A percentile compares a stretch with the other conserved stretches of the same genome.
Conservation (phyloP, 257 asterid genomes). For the Capsicum rhomboideum region DNA sequence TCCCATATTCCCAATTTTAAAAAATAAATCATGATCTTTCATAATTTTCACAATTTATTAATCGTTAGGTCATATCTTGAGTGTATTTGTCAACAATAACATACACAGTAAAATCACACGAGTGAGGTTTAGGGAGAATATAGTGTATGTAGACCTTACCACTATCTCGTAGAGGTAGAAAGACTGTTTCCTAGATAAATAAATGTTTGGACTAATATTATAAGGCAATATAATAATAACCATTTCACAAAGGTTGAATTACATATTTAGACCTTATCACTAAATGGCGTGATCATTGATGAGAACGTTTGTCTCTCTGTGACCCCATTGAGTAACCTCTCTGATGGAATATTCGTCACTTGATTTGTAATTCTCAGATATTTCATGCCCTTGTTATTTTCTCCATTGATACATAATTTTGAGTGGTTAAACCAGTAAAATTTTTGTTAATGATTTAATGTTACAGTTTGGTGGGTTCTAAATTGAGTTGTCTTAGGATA, state of each 20-base stretch:
- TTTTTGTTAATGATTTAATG: neutral
- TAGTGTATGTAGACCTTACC: no score
- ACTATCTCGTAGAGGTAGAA: no score
- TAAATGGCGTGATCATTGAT: neutral
- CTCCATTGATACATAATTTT: neutral
- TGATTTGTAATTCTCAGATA: slow-evolving; percentile 1
- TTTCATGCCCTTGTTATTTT: neutral
- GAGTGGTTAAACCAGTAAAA: neutral
- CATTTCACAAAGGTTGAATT: neutral
- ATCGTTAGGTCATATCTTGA: no score
- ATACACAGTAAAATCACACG: no score
- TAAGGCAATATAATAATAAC: neutral
- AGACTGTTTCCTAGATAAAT: no score
- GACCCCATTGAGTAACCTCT: neutral
- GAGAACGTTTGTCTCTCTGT: neutral
- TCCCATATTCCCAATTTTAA: no score
- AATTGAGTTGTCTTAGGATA: neutral
- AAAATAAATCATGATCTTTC: no score
- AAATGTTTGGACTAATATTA: neutral
- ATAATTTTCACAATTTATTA: no score
- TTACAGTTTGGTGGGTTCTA: no score
- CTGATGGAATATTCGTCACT: slow-evolving; percentile 16
- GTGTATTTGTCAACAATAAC: no score
- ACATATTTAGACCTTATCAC: neutral
- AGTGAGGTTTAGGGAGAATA: no score